Conservation (phyloP, 139 green algal genomes). For the Chlamydomonas asymmetrica region DNA sequence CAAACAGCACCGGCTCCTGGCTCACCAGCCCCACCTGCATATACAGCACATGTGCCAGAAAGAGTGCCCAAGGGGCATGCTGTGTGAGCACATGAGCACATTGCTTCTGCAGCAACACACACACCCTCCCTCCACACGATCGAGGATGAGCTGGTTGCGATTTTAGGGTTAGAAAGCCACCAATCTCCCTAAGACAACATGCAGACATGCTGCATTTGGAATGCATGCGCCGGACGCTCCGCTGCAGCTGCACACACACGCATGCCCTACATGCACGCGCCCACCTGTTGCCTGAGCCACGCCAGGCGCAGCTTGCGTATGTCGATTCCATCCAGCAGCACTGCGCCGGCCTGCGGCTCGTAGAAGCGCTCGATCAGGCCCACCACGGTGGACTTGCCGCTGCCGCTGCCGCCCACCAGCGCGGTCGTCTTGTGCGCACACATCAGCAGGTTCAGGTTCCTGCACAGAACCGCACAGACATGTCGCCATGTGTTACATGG, state of each 20-base stretch:
- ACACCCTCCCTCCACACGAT: too few species aligned
- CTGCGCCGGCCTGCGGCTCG: constrained; percentile 59
- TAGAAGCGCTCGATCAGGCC: constrained; percentile 92
- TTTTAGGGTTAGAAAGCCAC: not conserved
- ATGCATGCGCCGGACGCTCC: not conserved
- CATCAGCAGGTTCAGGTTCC: not conserved
- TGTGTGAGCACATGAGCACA: not conserved
- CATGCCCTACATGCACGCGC: too few species aligned
- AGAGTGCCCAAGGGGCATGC: not conserved
- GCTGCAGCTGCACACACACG: too few species aligned
- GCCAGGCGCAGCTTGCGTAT: constrained; percentile 67
- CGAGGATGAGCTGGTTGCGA: too few species aligned
- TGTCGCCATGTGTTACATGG: not conserved
- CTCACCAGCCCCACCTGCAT: constrained; percentile 35
- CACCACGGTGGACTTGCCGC: constrained; percentile 54
- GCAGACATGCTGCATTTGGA: not conserved
- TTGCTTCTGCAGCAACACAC: not conserved
- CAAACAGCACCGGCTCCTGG: constrained; percentile 91
- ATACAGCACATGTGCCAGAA: constrained; percentile 34
- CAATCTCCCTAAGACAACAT: too few species aligned
- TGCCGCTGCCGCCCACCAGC: constrained; percentile 86
- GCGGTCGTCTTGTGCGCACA: constrained; percentile 79
- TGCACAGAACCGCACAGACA: not conserved
- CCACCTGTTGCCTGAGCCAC: constrained; percentile 73
- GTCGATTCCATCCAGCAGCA: constrained; percentile 82